These are phyloP conservation scores for Mangifera indica DNA, from an alignment of 345 rosid genomes.

Conservation along the genomic window DNA sequence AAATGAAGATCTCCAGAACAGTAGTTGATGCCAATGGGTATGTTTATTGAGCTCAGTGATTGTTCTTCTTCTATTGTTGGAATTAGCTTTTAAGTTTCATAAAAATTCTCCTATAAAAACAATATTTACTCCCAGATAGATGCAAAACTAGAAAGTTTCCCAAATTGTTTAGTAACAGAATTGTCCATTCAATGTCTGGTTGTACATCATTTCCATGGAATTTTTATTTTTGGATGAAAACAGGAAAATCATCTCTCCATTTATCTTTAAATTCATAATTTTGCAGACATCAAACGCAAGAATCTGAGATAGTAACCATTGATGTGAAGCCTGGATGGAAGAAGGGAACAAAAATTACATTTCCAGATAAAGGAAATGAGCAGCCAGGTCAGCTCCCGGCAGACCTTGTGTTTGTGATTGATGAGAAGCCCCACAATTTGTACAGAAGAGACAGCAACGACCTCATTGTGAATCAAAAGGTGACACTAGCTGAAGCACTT, in stretches of 20 bases:
- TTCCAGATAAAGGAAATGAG: constrained; percentile 93
- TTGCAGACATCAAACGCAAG: constrained; percentile 63
- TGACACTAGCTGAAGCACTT: constrained; percentile 77
- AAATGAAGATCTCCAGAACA: constrained; percentile 97
- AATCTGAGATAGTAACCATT: constrained; percentile 80
- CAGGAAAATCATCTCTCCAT: not conserved
- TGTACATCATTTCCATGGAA: not conserved
- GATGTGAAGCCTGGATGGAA: constrained; percentile 98
- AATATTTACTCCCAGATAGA: not conserved
- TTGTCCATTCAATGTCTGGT: not conserved
- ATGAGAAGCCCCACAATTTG: constrained; percentile 70
- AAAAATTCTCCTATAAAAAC: not conserved
- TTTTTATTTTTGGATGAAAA: not conserved
- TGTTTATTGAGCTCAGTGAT: constrained; percentile 8
- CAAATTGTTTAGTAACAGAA: not conserved
- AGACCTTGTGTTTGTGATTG: constrained; percentile 81
- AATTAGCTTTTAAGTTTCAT: not conserved
- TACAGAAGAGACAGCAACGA: constrained; percentile 87
- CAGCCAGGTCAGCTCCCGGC: constrained; percentile 87
- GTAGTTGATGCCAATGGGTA: constrained; percentile 73
- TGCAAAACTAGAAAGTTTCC: not conserved
- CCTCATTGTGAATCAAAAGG: constrained; percentile 51
- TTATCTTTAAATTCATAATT: constrained; percentile 7
- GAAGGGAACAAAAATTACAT: constrained; percentile 91
- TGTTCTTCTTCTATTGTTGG: not conserved